Evolutionary conservation across 2,329 filamentous ascomycete species (phyloP).

Genomic region (Colletotrichum sp.): DNA sequence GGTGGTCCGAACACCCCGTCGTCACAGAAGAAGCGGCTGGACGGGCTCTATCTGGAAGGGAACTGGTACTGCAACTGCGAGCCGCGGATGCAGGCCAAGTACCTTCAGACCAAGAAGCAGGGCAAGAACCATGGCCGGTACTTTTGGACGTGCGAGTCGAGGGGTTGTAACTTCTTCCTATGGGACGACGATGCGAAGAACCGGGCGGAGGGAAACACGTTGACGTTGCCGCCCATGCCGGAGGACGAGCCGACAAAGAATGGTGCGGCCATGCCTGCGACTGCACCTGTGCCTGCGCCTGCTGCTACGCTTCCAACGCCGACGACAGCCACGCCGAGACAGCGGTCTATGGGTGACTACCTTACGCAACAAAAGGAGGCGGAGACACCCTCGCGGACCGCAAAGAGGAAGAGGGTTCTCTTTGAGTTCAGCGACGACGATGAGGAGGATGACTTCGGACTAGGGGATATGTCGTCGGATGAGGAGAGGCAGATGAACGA

Average conservation of each 20-base stretch:
- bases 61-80: constrained; percentile 48
- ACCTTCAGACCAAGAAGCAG: constrained; percentile 41
- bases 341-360: constrained; percentile 11
- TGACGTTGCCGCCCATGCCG: constrained; percentile 15
- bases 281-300: not conserved
- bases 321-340: constrained; percentile 17
- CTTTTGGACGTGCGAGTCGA: constrained; percentile 47
- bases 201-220: not conserved
- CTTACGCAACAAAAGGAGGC: not conserved
- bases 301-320: constrained; percentile 24
- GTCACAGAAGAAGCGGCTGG: constrained; percentile 35
- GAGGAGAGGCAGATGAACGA: constrained; percentile 40
- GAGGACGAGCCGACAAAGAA: not conserved
- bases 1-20: not conserved
- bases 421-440: constrained; percentile 28
- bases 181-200: constrained; percentile 44
- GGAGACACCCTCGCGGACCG: constrained; percentile 24
- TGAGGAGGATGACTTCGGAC: constrained; percentile 9
- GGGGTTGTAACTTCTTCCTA: constrained; percentile 48
- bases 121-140: constrained; percentile 43
- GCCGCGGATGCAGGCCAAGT: constrained; percentile 40
- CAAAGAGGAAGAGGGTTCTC: constrained; percentile 32
- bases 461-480: constrained; percentile 41
- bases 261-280: not conserved
- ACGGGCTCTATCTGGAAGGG: constrained; percentile 36